Evolutionary conservation across 2,329 filamentous ascomycete species (phyloP).

Genomic region (Zelopaecilomyces penicillatus): DNA sequence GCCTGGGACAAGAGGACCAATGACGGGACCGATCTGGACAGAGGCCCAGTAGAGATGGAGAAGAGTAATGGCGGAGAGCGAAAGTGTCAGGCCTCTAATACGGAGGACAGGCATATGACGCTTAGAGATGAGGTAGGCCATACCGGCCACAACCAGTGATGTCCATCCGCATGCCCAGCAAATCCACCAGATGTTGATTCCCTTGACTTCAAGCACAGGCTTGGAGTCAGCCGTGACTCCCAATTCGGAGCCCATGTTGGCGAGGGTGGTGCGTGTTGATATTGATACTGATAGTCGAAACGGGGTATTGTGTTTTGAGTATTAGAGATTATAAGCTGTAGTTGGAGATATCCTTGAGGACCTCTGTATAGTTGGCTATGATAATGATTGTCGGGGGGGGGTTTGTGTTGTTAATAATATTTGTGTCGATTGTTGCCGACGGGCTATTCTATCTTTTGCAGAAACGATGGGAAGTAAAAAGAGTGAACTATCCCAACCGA

Average conservation of each 20-base stretch:
- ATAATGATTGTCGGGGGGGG: no score
- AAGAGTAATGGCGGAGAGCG: constrained; percentile 28
- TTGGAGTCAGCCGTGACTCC: constrained; percentile 15
- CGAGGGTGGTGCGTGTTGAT: no score
- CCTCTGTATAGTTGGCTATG: no score
- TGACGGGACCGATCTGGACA: constrained; percentile 28
- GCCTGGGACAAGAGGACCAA: constrained; percentile 33
- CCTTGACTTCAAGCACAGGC: constrained; percentile 14
- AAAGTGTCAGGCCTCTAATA: constrained; percentile 31
- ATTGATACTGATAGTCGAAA: no score
- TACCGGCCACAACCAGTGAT: constrained; percentile 25
- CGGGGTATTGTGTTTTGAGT: no score
- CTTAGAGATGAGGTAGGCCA: constrained; percentile 28
- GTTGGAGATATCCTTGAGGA: no score
- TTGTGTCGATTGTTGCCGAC: no score
- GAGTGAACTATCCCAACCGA: no score
- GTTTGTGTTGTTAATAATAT: no score
- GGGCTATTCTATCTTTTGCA: no score
- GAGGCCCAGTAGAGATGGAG: constrained; percentile 34
- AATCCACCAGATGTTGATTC: constrained; percentile 27
- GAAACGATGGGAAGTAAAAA: no score
- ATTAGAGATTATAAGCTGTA: no score
- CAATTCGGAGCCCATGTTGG: constrained; percentile 18
- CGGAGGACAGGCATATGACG: constrained; percentile 29
- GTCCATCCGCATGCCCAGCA: constrained; percentile 26